phyloP scores from a whole-genome alignment of 768 basidiomycete genomes.

The Myochromella boudieri region DNA sequence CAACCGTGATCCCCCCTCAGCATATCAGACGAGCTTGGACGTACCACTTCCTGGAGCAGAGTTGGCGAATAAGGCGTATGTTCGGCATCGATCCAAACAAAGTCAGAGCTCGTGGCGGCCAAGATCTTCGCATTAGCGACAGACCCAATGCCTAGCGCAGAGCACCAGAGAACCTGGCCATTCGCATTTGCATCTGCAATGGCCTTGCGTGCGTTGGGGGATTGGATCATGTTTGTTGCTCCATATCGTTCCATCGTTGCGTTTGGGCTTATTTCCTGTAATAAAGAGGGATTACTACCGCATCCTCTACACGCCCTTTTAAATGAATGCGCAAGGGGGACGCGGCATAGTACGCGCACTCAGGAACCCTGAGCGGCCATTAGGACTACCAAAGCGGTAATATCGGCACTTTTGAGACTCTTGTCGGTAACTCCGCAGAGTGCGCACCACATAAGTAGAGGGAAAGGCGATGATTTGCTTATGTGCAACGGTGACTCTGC shows the following conservation, averaged over 20 bases:
- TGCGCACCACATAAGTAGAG: too few relatives aligned
- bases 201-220: conserved; percentile 7
- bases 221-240: conserved; percentile 7
- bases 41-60: conserved; percentile 1
- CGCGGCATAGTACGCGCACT: too few relatives aligned
- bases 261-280: too few relatives aligned
- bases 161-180: background rate
- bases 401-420: too few relatives aligned
- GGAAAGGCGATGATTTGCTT: too few relatives aligned
- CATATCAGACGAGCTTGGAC: background rate
- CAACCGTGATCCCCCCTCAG: background rate
- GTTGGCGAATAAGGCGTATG: conserved; percentile 3
- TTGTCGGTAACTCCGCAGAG: too few relatives aligned
- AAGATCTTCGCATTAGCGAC: conserved; percentile 8
- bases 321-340: too few relatives aligned
- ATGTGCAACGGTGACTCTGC: too few relatives aligned
- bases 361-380: too few relatives aligned
- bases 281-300: too few relatives aligned
- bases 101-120: conserved; percentile 1
- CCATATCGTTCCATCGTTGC: conserved; percentile 8
- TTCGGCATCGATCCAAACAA: conserved; percentile 7
- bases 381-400: too few relatives aligned
- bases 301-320: too few relatives aligned
- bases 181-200: background rate
- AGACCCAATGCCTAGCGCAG: background rate